A percentile compares a stretch with the other conserved stretches of the same genome.
Evolutionary conservation across 352 stramenopile genomes (phyloP).

Genomic region (Phytophthora palmivora): DNA sequence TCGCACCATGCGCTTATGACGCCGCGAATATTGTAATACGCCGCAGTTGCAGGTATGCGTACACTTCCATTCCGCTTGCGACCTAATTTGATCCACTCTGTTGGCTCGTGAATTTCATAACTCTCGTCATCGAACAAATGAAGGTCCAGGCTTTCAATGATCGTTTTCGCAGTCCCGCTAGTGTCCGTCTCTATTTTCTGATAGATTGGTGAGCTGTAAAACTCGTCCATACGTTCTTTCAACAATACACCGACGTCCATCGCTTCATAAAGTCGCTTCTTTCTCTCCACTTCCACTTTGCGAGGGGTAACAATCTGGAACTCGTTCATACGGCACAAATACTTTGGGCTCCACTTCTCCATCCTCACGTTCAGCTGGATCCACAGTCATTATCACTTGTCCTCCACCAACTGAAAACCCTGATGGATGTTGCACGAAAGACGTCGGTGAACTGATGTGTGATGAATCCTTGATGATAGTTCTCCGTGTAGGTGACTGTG

Average conservation of each 20-base stretch:
- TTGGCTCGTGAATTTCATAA: conserved; percentile 71
- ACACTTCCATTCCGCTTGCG: conserved; percentile 55
- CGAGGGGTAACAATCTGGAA: conserved; percentile 57
- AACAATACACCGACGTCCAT: conserved; percentile 56
- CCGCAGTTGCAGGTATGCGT: conserved; percentile 72
- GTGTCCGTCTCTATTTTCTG: conserved; percentile 49
- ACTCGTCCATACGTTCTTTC: conserved; percentile 49
- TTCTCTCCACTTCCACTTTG: conserved; percentile 76
- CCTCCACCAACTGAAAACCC: conserved; percentile 62
- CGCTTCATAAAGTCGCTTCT: conserved; percentile 64
- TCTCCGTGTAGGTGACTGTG: conserved; percentile 38
- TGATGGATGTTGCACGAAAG: conserved; percentile 43
- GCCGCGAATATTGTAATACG: conserved; percentile 66
- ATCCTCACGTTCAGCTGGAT: conserved; percentile 51
- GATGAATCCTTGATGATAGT: conserved; percentile 47
- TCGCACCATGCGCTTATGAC: conserved; percentile 72
- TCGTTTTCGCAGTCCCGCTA: conserved; percentile 56
- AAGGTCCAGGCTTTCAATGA: conserved; percentile 69
- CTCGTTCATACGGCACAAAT: conserved; percentile 73
- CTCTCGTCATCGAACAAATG: conserved; percentile 85
- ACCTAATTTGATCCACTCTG: conserved; percentile 73
- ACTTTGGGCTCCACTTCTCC: conserved; percentile 78
- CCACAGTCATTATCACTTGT: conserved; percentile 45
- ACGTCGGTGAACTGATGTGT: conserved; percentile 44
- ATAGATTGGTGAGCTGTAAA: conserved; percentile 47